Evolutionary conservation across 2,329 filamentous ascomycete species (phyloP), one percentile per base, ranked within the genome.

Genomic region (Blastomyces parvus): DNA sequence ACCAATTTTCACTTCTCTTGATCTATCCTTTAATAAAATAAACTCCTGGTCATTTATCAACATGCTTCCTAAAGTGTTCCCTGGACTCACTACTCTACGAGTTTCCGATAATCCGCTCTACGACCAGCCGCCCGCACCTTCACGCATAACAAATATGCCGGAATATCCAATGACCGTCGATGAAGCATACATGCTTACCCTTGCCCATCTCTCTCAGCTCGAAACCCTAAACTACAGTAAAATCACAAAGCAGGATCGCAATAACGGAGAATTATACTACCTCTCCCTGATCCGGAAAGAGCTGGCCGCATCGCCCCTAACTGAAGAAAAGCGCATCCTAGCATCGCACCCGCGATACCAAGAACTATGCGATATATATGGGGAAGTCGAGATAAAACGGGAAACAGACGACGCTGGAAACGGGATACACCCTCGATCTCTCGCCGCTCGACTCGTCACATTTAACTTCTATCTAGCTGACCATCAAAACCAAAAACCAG

Each of bases 181-280:
- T 62, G 90, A 96, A 70, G 88, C 89, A 0, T 93, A 91, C 77
- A 96, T 96, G 89, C 82, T 97, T 58, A 90, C 90, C 0, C 80
- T 96, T 33, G 90, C 88, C 36, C 88, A 91, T 2, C 79, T 97
- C 1, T 82, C 83, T 0, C 78, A 79, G 1, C 82, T 97, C 11
- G 82, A 82, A 61, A 81, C 80, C 0, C 82, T 97, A 22, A 80
- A 80, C 64, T 79, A 77, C 67, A 76, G 86, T 66, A 78, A 79
- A 19, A 86, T 97, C 68, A 86, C 86, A 0, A 69, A 80, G 0
- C 84, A 87, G 52, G 92, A 97, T 73, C 86, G 93, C 22, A 82
- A 85, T 62, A 94, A 97, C 70, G 91, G 91, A 4, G 94, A 97
- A 69, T 87, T 93, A 70, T 99, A 96, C 74, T 99, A 99, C 74